Base-by-base conservation (phyloP, 2,329 filamentous ascomycete genomes). In the Clarireedia sp. region DNA sequence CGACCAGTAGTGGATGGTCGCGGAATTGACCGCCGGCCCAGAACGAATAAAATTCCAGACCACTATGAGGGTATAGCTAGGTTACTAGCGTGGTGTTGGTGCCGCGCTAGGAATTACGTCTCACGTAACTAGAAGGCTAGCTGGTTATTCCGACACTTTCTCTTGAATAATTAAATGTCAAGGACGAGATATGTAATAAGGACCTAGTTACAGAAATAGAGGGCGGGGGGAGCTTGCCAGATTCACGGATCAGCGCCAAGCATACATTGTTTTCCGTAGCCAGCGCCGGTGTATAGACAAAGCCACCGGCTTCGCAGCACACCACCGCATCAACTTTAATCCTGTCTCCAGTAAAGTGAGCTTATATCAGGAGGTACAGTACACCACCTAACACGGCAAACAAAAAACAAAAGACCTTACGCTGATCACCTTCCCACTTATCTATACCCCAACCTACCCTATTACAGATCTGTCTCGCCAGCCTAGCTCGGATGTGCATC, bases 161-260 rank as follows among this genome's bases (percentile, higher is more conserved):
- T 69, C 66, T 49, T 57, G 54, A 48, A 14, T 62, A 48, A 1
- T 60, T 55, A 1, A 65, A 59, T 48, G 52, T 53, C n/a, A 65
- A 67, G 55, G 75, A 75, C 0, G 80, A 82, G 41, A 85, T 78
- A 64, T 83, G 70, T 2, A 80, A 86, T 0, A 66, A 29, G 1
- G 63, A 29, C 64, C 77, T 84, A 41, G 7, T 9, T 23, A 75
- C 72, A 6, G 76, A 80, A 36, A 81, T 9, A 0, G 70, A 78
- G 0, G 81, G 81, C 7, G 78, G 77, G 0, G 82, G 81, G 0
- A 85, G 75, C 67, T 84, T 86, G 24, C 77, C 77, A 9, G 73
- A 74, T 63, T 79, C 70, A 40, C 82, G 79, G 55, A 85, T 74
- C 44, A 80, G 64, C 6, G 69, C 71, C 57, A 84, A 62, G 2